Evolutionary conservation across 2,329 filamentous ascomycete genomes (phyloP).

Genomic region (Colletotrichum falcatum): DNA sequence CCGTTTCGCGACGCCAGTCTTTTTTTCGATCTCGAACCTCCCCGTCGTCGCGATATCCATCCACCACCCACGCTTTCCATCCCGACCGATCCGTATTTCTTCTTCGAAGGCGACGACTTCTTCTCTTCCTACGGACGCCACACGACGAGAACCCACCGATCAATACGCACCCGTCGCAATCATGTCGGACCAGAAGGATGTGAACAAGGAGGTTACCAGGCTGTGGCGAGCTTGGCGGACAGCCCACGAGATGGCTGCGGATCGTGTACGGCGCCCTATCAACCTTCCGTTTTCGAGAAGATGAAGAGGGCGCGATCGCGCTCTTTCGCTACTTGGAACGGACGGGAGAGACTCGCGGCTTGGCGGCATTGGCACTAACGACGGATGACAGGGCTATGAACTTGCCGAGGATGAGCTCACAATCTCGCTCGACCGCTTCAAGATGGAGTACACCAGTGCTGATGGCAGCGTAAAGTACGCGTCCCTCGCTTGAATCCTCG

Average conservation of each 20-base stretch:
- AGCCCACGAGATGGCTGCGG: constrained; percentile 92
- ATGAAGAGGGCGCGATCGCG: no score
- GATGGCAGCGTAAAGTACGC: constrained; percentile 83
- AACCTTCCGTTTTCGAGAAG: not conserved
- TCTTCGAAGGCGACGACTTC: constrained; percentile 6
- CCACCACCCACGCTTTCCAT: constrained; percentile 10
- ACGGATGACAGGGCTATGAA: constrained; percentile 82
- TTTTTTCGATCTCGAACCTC: constrained; percentile 28
- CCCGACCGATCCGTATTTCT: not conserved
- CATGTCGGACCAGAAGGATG: constrained; percentile 61
- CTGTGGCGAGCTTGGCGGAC: constrained; percentile 96
- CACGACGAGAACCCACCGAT: not conserved
- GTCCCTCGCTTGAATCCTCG: not conserved
- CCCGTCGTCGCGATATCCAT: constrained; percentile 4
- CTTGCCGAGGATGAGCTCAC: constrained; percentile 89
- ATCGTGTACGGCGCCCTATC: constrained; percentile 75
- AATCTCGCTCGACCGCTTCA: constrained; percentile 87
- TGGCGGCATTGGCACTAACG: constrained; percentile 39
- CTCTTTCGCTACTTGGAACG: no score
- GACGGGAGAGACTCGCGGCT: not conserved
- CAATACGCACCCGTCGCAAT: constrained; percentile 28
- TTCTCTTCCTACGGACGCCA: not conserved
- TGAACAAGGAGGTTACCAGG: constrained; percentile 69
- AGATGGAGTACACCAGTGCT: constrained; percentile 74
- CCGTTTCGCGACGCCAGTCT: constrained; percentile 34